Evolutionary conservation across 371 early-diverging fungal genomes (phyloP), one percentile per base, ranked within the genome.

Genomic region (Vairimorpha ceranae): DNA sequence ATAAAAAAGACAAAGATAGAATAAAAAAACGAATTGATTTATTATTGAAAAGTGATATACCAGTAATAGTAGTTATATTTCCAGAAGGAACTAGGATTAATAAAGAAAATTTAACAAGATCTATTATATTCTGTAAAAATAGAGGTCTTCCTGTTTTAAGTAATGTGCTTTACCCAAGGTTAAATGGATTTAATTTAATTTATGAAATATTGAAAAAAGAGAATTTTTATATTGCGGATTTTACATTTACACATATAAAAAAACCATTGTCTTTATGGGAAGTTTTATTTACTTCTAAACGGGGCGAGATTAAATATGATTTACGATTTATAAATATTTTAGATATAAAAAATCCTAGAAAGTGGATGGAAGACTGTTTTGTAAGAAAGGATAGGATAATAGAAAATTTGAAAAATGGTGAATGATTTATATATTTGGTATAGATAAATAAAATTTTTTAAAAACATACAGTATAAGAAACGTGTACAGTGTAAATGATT

Each of bases 151-250:
- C 7, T 7, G 10, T 41, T 10, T 81, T 89, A 74, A 81, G 86
- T 25, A 84, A 91, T 77, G 87, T 91, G 0, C 76, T 92, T 59
- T 82, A 87, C 76, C 92, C 92, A 25, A 82, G 92, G 51, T 88
- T 87, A 21, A 90, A 89, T 70, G 92, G 92, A 4, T 90, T 91
- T 77, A 63, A 75, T 29, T n/a, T 80, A 35, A 65, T 75, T 32
- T 15, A 27, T 17, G 58, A 72, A 17, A 41, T 54, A 7, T 29
- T 77, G 21, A 43, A 33, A 66, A 33, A 72, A 19, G 52, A 68
- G 0, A 14, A 74, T 32, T 67, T 79, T 45, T 46, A 80, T 7
- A 63, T 83, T 14, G 65, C 80, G 21, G 80, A 85, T 70, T 19
- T 83, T 41, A 82, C 85, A 19, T 63, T 84, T 21, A 65, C 61